phyloP scores from a whole-genome alignment of 129 eudicot genomes.

The Saussurea involucrata region DNA sequence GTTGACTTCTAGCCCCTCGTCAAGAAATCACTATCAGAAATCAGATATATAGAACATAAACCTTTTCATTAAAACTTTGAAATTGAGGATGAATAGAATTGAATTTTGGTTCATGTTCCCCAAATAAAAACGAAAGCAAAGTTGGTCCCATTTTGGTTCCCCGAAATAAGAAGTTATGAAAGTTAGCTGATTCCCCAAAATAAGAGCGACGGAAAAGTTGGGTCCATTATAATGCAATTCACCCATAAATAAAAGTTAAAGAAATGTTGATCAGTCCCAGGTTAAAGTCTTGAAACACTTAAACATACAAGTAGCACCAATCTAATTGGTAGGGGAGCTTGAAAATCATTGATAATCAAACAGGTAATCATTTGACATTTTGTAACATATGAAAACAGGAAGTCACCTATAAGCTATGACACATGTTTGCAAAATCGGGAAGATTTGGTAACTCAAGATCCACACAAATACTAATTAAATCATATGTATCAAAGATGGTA shows the following conservation, averaged over 20 bases:
- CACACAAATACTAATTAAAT: not conserved
- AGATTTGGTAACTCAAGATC: slow-evolving; percentile 1
- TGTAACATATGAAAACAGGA: not conserved
- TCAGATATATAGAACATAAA: too few relatives aligned
- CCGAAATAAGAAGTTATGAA: not conserved
- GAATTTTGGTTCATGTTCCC: not conserved
- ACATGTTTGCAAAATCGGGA: not conserved
- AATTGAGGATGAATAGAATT: not conserved
- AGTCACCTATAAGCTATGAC: not conserved
- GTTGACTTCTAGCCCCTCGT: too few relatives aligned
- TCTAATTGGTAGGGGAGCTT: not conserved
- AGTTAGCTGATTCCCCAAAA: too few relatives aligned
- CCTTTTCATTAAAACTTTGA: not conserved
- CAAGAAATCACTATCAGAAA: too few relatives aligned
- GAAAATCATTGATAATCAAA: not conserved
- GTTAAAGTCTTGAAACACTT: not conserved
- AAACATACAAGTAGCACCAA: not conserved
- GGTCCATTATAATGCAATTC: not conserved
- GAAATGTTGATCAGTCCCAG: not conserved
- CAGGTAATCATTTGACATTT: not conserved
- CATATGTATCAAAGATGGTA: slow-evolving; percentile 10
- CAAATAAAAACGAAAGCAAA: not conserved
- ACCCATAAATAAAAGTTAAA: not conserved
- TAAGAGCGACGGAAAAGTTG: not conserved
- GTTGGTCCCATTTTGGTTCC: not conserved